Conservation (phyloP, 257 asterid genomes). For the Solanum acaule region DNA sequence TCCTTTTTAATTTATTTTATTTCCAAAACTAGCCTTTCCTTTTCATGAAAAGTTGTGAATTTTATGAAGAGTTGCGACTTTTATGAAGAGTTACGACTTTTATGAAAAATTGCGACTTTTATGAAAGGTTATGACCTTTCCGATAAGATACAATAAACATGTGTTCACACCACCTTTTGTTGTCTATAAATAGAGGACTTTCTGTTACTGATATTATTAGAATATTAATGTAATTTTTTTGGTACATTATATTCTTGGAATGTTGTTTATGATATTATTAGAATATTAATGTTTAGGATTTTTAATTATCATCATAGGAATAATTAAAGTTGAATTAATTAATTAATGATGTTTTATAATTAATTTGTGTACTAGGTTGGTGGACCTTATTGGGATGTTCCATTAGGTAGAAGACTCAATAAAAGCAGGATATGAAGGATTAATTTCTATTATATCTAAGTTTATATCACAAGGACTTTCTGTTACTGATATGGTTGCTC, state of each 20-base stretch:
- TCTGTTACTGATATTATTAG: too few relatives aligned
- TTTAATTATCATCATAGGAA: neutral
- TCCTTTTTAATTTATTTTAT: too few relatives aligned
- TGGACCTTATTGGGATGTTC: conserved; percentile 93
- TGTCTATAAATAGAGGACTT: too few relatives aligned
- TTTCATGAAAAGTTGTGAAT: too few relatives aligned
- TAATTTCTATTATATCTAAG: conserved; percentile 70
- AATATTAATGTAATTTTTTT: too few relatives aligned
- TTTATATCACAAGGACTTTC: conserved; percentile 73
- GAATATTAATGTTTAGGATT: neutral
- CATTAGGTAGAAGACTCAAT: conserved; percentile 80
- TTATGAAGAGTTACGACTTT: too few relatives aligned
- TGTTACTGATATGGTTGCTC: conserved; percentile 84
- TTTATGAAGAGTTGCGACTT: too few relatives aligned
- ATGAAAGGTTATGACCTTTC: too few relatives aligned
- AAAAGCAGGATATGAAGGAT: conserved; percentile 65
- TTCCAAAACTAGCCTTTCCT: too few relatives aligned
- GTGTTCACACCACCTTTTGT: too few relatives aligned
- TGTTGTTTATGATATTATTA: neutral
- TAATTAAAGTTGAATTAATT: neutral
- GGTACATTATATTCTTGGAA: neutral
- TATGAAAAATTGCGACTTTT: too few relatives aligned
- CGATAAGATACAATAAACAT: too few relatives aligned
- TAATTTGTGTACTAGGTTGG: conserved; percentile 49
- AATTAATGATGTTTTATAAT: neutral